phyloP scores from a whole-genome alignment of 2,329 filamentous ascomycete genomes.

The Ambrosiella cleistominuta region DNA sequence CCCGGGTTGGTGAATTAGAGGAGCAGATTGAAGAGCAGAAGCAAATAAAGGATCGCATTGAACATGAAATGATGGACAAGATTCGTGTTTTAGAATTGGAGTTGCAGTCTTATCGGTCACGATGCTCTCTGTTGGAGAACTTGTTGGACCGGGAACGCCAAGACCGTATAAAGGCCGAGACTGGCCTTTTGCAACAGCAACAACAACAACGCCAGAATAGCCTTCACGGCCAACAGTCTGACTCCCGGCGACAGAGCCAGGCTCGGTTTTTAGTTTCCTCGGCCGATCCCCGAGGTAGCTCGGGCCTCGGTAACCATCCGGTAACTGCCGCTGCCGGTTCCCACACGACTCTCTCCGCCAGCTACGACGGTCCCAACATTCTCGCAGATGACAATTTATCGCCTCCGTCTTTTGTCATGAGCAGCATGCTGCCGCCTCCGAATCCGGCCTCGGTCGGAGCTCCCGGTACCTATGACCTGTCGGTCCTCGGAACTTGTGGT shows the following conservation, averaged over 20 bases:
- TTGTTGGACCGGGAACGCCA: conserved; percentile 42
- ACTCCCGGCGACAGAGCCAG: conserved; percentile 7
- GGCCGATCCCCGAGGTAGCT: not conserved
- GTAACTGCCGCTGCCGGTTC: conserved; percentile 1
- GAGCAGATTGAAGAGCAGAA: conserved; percentile 46
- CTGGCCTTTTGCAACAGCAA: conserved; percentile 18
- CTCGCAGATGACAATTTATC: conserved; percentile 11
- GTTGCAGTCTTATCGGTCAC: conserved; percentile 44
- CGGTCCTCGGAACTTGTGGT: conserved; percentile 31
- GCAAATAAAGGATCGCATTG: conserved; percentile 36
- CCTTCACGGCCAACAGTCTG: conserved; percentile 13
- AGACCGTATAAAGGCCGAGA: conserved; percentile 27
- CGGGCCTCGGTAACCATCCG: not conserved
- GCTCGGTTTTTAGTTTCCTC: conserved; percentile 7
- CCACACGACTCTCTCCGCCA: conserved; percentile 10
- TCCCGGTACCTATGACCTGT: conserved; percentile 15
- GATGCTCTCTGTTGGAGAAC: conserved; percentile 44
- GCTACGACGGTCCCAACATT: conserved; percentile 8
- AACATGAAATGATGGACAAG: conserved; percentile 39
- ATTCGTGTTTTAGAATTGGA: conserved; percentile 44
- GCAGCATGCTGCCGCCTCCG: conserved; percentile 38
- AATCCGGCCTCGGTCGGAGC: conserved; percentile 20
- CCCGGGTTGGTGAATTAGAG: conserved; percentile 62
- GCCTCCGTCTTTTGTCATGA: conserved; percentile 25
- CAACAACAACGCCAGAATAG: conserved; percentile 17